Evolutionary conservation across 2,329 filamentous ascomycete genomes (phyloP), one percentile per base, ranked within the genome.

Genomic region (Calonectria hongkongensis): DNA sequence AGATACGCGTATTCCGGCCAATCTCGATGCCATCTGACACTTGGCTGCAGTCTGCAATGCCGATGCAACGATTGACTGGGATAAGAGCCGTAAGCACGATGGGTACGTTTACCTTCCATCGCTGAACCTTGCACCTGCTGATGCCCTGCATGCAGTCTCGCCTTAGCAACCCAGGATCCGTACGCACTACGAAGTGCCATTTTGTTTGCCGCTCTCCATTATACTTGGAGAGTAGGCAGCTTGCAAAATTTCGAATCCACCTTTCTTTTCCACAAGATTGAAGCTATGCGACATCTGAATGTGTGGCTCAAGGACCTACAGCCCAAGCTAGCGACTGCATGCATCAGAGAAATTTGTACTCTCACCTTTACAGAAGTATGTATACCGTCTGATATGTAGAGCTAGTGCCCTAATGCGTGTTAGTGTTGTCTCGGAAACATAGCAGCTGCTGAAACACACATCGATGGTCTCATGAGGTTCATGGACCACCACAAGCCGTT

Each of bases 141-240:
- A 63, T 15, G 54, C 12, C 21, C 67, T 0, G 33, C 3, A 1
- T 3, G 2, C n/a, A 79, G 77, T 15, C 21, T 79, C 6, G 27
- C 65, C 16, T 70, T 68, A 12, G 71, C 73, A 1, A 48, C 65
- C 21, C 43, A 76, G 21, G 74, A 62, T 18, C 74, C 73, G 1
- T 72, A 76, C 36, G 68, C 75, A 4, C 71, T 79, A 0, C 73
- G 78, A 2, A 73, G 74, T 13, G 74, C 73, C 6, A 67, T 79
- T 16, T 72, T 79, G 2, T 72, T 79, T 6, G 77, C 78, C 4
- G 76, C 75, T 1, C 16, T 79, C 0, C 78, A 79, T 41, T 79
- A 74, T 41, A 66, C 74, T 0, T 79, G 75, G 75, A 76, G 73
- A 1, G 66, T 54, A 2, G 77, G 77, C 12, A 62, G 70, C 2